Conservation (phyloP, 306 rosid genomes). For the Astragalus glycyphyllos region DNA sequence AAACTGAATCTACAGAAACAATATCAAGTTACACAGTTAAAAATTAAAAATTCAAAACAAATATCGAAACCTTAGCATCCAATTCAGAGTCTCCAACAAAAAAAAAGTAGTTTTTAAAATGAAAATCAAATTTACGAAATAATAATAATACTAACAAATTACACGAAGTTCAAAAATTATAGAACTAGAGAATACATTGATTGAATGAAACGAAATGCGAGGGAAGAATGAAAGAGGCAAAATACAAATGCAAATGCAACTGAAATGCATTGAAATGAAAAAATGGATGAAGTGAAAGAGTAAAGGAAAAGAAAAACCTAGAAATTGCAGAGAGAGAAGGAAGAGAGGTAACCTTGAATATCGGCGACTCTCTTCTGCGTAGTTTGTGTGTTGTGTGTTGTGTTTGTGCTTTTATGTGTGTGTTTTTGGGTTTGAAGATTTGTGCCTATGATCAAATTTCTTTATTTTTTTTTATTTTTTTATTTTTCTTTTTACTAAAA, state of each 20-base stretch:
- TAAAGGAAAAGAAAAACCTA: constrained; percentile 35
- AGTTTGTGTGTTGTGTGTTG: not conserved
- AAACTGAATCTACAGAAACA: constrained; percentile 1
- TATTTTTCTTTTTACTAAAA: no score
- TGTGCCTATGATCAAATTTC: not conserved
- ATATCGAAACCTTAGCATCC: not conserved
- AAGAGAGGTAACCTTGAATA: constrained; percentile 8
- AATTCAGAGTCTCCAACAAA: not conserved
- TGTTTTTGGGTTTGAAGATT: not conserved
- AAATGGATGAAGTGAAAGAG: not conserved
- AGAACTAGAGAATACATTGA: not conserved
- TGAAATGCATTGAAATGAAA: not conserved
- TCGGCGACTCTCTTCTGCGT: constrained; percentile 17
- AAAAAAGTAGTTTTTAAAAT: not conserved
- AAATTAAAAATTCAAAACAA: constrained; percentile 20
- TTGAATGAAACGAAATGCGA: not conserved
- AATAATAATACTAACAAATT: not conserved
- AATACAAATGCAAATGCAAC: constrained; percentile 24
- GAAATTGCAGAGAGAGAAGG: not conserved
- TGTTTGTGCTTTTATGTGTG: no score
- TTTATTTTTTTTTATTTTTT: no score
- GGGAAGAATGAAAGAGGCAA: constrained; percentile 20
- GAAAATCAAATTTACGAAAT: constrained; percentile 5
- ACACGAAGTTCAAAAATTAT: constrained; percentile 1
- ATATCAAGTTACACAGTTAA: constrained; percentile 2